Conservation (phyloP, 2,329 filamentous ascomycete species). For the Corynespora cassiicola region DNA sequence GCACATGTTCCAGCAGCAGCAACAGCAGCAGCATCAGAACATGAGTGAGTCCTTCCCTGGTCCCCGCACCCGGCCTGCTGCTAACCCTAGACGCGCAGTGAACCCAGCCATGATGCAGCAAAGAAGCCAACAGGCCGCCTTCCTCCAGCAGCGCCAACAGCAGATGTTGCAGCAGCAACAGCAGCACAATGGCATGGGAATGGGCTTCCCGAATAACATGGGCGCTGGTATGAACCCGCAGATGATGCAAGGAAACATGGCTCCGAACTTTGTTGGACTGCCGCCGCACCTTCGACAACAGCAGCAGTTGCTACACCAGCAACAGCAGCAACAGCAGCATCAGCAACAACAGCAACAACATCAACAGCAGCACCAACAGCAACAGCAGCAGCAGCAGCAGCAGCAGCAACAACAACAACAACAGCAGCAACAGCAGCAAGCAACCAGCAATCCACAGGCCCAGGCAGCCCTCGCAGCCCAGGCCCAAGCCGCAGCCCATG, state of each 20-base stretch:
- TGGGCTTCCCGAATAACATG: slow-evolving; percentile 63
- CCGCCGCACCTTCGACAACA: slow-evolving; percentile 50
- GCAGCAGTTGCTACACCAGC: slow-evolving; percentile 54
- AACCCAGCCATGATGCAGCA: slow-evolving; percentile 51
- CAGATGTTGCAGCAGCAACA: slow-evolving; percentile 62
- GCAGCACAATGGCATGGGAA: slow-evolving; percentile 62
- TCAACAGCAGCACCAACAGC: slow-evolving; percentile 49
- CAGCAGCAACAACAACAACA: slow-evolving; percentile 54
- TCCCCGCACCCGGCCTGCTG: slow-evolving; percentile 9
- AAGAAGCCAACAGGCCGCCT: slow-evolving; percentile 51
- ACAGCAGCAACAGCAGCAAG: slow-evolving; percentile 41
- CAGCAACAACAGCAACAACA: slow-evolving; percentile 54
- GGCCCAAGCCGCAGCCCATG: slow-evolving; percentile 34
- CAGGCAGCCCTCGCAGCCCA: slow-evolving; percentile 49
- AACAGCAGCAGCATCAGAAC: slow-evolving; percentile 35
- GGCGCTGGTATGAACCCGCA: slow-evolving; percentile 54
- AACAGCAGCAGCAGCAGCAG: no score
- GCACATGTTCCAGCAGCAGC: slow-evolving; percentile 60
- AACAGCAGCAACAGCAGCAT: slow-evolving; percentile 48
- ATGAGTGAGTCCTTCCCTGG: slow-evolving; percentile 41
- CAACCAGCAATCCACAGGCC: slow-evolving; percentile 49
- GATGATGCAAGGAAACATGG: slow-evolving; percentile 35
- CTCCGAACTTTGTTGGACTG: slow-evolving; percentile 31
- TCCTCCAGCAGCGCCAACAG: slow-evolving; percentile 60
- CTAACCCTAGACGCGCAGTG: slow-evolving; percentile 25